Base-by-base conservation (phyloP, 1,284 basidiomycete genomes). In the Dichomitus squalens region DNA sequence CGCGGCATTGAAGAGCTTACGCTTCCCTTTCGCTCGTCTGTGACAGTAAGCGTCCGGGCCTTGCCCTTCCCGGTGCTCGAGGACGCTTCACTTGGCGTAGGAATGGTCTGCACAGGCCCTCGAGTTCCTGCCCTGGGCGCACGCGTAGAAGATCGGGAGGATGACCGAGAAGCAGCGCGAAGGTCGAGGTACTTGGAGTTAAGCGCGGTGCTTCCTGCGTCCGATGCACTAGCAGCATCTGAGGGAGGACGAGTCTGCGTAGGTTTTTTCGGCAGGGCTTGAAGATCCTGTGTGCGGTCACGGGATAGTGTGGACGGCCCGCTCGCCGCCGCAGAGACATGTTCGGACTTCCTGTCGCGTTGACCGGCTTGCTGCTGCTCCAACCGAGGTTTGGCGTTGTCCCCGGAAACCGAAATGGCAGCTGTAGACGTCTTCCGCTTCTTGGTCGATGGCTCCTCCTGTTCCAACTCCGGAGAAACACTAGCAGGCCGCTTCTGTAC, bases 371-470 rank as follows among this genome's bases (percentile, higher is more conserved):
- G 21, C 16, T 47, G 41, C 27, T 36, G 18, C 11, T 47, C 31
- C 46, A 11, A 18, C n/a, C 21, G 7, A 7, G 31, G 21, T 3
- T 29, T n/a, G 27, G 18, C 29, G 31, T 12, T 4, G 20, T 16
- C 12, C 4, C 12, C 34, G 35, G 39, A 18, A n/a, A 18, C 27
- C 14, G 54, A 23, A 8, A 41, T 43, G 1, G 41, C 41, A 7
- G 41, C 23, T 9, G 39, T 44, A 8, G 49, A 39, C 14, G 57
- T 59, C 58, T 64, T 66, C 40, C 48, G 53, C 47, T 60, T 65
- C 50, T 66, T 66, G 34, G 38, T 18, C 1, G 64, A 58, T 20
- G 52, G 58, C 14, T 46, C 38, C 25, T 47, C 53, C 2, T 21
- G 35, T 23, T 53, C 53, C 2, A 49, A 39, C 6, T 52, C 51